phyloP scores from a whole-genome alignment of 1,284 basidiomycete species.

The Mixia osmundae region DNA sequence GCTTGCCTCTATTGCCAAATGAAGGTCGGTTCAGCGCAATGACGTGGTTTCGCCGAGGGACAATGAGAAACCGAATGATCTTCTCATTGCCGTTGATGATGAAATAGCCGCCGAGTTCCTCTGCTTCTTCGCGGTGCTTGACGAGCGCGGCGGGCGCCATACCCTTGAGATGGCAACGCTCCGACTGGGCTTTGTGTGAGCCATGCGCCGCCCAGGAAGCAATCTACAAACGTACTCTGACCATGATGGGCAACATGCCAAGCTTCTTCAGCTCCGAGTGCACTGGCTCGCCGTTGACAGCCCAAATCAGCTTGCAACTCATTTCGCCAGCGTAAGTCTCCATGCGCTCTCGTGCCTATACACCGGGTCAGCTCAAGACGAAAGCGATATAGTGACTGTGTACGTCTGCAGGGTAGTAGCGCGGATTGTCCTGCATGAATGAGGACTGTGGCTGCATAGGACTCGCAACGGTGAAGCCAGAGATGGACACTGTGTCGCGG shows the following conservation, averaged over 20 bases:
- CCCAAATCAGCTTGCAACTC: conserved; percentile 75
- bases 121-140: conserved; percentile 75
- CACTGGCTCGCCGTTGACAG: conserved; percentile 45
- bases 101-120: conserved; percentile 98
- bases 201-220: conserved; percentile 21
- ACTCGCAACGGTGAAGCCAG: too few relatives aligned
- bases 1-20: conserved; percentile 75
- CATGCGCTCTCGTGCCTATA: conserved; percentile 67
- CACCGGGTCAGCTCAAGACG: background rate
- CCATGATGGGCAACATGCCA: conserved; percentile 87
- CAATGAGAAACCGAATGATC: conserved; percentile 87
- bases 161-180: conserved; percentile 66
- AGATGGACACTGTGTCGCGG: too few relatives aligned
- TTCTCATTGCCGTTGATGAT: conserved; percentile 98
- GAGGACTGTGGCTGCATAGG: too few relatives aligned
- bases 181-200: conserved; percentile 45
- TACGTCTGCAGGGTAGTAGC: too few relatives aligned
- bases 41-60: conserved; percentile 70
- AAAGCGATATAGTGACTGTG: too few relatives aligned
- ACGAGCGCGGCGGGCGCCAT: conserved; percentile 75
- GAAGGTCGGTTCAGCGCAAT: conserved; percentile 64
- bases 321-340: conserved; percentile 79
- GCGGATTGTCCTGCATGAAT: too few relatives aligned
- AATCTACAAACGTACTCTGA: too few relatives aligned
- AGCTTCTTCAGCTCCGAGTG: conserved; percentile 63